Percentiles rank a stretch among this genome's conserved stretches.
phyloP scores from a whole-genome alignment of 495 filamentous ascomycete genomes.

The Durotheca rogersii region DNA sequence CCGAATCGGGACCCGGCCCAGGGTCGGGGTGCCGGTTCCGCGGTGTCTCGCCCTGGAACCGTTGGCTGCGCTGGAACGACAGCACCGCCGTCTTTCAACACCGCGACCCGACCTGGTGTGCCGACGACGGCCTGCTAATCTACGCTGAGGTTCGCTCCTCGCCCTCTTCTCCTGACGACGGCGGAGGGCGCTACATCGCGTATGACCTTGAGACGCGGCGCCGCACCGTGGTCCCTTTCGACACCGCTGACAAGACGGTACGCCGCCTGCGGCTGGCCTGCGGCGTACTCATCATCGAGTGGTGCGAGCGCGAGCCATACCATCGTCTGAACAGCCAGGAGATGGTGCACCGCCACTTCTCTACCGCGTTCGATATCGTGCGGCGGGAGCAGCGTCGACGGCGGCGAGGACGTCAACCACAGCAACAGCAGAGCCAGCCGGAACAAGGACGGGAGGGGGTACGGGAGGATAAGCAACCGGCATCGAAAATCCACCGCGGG shows the following conservation, averaged over 20 bases:
- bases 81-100: conserved; percentile 49
- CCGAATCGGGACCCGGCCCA: too few species aligned
- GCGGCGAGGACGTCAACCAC: too few species aligned
- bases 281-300: conserved; percentile 62
- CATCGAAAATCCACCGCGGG: too few species aligned
- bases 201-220: conserved; percentile 54
- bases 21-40: too few species aligned
- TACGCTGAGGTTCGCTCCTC: conserved; percentile 50
- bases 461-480: too few species aligned
- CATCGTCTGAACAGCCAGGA: conserved; percentile 61
- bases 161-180: too few species aligned
- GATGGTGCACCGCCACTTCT: conserved; percentile 63
- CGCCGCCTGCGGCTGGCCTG: conserved; percentile 59
- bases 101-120: conserved; percentile 58
- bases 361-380: conserved; percentile 59
- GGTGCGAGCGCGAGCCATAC: conserved; percentile 61
- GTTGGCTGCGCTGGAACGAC: conserved; percentile 51
- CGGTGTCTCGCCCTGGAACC: conserved; percentile 57
- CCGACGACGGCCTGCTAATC: conserved; percentile 57
- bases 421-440: too few species aligned
- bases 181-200: conserved; percentile 47
- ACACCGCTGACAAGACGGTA: conserved; percentile 54
- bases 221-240: conserved; percentile 55
- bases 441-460: too few species aligned
- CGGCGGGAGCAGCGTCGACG: too few species aligned